Evolutionary conservation across 257 asterid genomes (phyloP).

Genomic region (Fraxinus cuspidata): DNA sequence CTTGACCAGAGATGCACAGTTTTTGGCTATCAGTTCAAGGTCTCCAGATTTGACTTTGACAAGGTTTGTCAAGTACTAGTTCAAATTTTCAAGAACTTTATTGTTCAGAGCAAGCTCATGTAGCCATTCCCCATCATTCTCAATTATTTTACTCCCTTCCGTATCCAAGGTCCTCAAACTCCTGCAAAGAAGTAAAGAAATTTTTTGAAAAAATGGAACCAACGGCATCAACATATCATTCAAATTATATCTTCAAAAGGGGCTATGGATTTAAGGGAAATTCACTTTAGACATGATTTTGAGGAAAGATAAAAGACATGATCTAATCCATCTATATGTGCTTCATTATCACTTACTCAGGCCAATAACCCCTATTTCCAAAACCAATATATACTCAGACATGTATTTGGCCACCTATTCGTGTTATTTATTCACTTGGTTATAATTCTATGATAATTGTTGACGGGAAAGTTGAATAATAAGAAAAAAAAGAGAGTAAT

Average conservation of each 20-base stretch:
- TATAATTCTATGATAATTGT: not conserved
- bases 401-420: not conserved
- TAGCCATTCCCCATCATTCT: too few relatives aligned
- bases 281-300: not conserved
- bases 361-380: not conserved
- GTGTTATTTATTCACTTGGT: not conserved
- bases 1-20: slow-evolving; percentile 57
- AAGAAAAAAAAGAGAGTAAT: not conserved
- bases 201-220: too few relatives aligned
- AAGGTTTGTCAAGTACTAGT: too few relatives aligned
- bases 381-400: too few relatives aligned
- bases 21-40: slow-evolving; percentile 71
- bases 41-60: slow-evolving; percentile 61
- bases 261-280: not conserved
- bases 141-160: too few relatives aligned
- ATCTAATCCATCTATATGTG: slow-evolving; percentile 4
- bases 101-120: too few relatives aligned
- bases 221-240: not conserved
- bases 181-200: too few relatives aligned
- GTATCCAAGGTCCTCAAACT: too few relatives aligned
- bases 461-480: too few relatives aligned
- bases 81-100: too few relatives aligned
- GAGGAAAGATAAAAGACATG: not conserved
- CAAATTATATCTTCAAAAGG: not conserved
- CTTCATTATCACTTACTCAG: too few relatives aligned